A percentile compares a stretch with the other conserved stretches of the same genome.
Evolutionary conservation across 495 filamentous ascomycete species (phyloP).

Genomic region (Extremus antarcticus): DNA sequence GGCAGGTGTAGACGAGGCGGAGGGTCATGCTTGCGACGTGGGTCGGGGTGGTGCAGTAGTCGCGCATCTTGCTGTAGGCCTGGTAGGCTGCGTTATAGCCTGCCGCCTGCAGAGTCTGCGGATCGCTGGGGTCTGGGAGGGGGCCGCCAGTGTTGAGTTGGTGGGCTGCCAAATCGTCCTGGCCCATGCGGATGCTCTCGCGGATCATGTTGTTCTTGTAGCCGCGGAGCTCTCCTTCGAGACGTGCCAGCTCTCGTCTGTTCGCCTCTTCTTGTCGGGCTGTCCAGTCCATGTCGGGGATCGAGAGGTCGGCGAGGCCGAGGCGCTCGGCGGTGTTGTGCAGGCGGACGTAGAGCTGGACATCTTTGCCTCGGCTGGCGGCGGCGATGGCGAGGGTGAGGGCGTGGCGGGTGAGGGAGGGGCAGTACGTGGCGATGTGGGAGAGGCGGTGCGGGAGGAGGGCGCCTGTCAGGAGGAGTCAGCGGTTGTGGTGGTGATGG

Average conservation of each 20-base stretch:
- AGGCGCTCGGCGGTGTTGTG: constrained; percentile 48
- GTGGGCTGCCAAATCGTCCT: constrained; percentile 19
- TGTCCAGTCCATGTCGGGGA: constrained; percentile 59
- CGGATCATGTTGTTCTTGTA: constrained; percentile 98
- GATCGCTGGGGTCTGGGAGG: constrained; percentile 5
- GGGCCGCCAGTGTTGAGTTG: constrained; percentile 39
- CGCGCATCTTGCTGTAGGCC: constrained; percentile 62
- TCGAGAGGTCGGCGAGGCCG: constrained; percentile 52
- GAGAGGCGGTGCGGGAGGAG: constrained; percentile 66
- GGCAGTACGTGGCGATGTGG: constrained; percentile 67
- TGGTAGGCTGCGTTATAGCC: constrained; percentile 39
- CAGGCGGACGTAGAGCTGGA: constrained; percentile 57
- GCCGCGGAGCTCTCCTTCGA: constrained; percentile 74
- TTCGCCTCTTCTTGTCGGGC: constrained; percentile 50
- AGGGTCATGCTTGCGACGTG: constrained; percentile 63
- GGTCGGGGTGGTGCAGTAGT: constrained; percentile 57
- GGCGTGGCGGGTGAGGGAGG: constrained; percentile 67
- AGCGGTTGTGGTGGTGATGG: not conserved
- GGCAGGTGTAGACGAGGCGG: constrained; percentile 53
- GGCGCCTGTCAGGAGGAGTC: constrained; percentile 42
- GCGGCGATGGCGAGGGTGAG: constrained; percentile 65
- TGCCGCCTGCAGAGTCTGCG: constrained; percentile 60
- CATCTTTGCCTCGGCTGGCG: constrained; percentile 67
- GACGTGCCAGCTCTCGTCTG: constrained; percentile 52
- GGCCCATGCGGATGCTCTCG: constrained; percentile 69